Base-by-base conservation (phyloP, 352 stramenopile species). In the Phytophthora palmivora region DNA sequence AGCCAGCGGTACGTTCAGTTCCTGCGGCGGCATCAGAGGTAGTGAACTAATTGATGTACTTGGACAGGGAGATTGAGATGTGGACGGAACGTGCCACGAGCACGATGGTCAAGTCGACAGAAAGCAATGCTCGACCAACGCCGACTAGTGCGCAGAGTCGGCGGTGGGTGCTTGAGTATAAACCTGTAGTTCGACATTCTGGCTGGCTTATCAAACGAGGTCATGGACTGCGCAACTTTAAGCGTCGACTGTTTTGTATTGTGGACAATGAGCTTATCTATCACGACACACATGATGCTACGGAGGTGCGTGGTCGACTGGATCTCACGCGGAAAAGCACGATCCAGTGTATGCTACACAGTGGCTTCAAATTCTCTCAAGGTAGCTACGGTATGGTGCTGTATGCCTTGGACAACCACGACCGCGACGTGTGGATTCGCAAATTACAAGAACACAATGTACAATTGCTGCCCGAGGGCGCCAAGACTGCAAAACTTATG, bases 131-230 rank as follows among this genome's bases (percentile, higher is more conserved):
- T 26, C 81, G 78, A 12, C 50, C 80, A 5, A 71, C 72, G 11
- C 70, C 73, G 5, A 82, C 80, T 4, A 84, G 72, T 34, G 77
- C 79, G 41, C 82, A 91, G 37, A 90, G 84, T 64, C 71, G 63
- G 32, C 78, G 78, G 24, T 91, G 81, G 77, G 74, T 91, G 45
- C 79, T 90, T 11, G 82, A 92, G 58, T 94, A 94, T 76, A 94
- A 94, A 44, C 87, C 87, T 1, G 72, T 91, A 5, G 84, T 96
- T 8, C 70, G 78, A 1, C 85, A 94, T 57, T 96, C 87, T 22
- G 87, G 87, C 9, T 96, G 87, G 87, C 81, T 96, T 37, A 93
- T 96, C 60, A 96, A 96, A 45, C 84, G 85, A 16, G 87, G 80
- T 24, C 76, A 89, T 39, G 87, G 84, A 18, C 81, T 90, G 33